Evolutionary conservation across 2,329 filamentous ascomycete genomes (phyloP), one percentile per base, ranked within the genome.

Genomic region (Fusarium sp.): DNA sequence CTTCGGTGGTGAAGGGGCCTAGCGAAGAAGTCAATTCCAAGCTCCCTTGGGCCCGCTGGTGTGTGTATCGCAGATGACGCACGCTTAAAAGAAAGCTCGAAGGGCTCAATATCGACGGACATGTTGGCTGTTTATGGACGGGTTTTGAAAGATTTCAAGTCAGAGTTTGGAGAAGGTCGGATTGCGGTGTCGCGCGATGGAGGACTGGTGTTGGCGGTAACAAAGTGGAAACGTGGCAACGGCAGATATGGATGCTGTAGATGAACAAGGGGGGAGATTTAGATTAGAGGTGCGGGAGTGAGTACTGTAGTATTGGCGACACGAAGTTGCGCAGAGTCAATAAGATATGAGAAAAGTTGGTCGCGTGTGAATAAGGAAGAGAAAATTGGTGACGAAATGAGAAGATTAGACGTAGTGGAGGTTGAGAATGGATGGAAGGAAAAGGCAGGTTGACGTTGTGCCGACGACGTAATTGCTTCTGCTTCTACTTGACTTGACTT

Each of bases 51-150:
- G 38, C 57, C 57, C 18, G 30, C 34, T 46, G 45, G 53, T 47
- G 65, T 47, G 65, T 46, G 44, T 20, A 41, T 53, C 42, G 57
- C 52, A 56, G 65, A 50, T 74, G 66, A 86, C 91, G 77, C 86
- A 98, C 96, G 92, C 83, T 90, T 91, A 84, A 99, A 99, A 83
- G 89, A 92, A 79, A 99, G 89, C 87, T 98, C 96, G 74, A 88
- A 81, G 64, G 95, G 96, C 76, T 96, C 91, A 78, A 99, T 92
- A 76, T 97, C 92, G 83, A 99, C 91, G 75, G 95, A 97, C 96
- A 98, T 98, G 83, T 77, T 87, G 82, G 63, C 44, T 61, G n/a
- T 12, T 45, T 55, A 59, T 66, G 11, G 61, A 61, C 31, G 47
- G 13, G 28, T 10, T 23, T 23, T 15, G 26, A 33, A 16, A 41